These are phyloP conservation scores for Phoma sp. DNA, from an alignment of 2,329 filamentous ascomycete species.

Conservation along the genomic window DNA sequence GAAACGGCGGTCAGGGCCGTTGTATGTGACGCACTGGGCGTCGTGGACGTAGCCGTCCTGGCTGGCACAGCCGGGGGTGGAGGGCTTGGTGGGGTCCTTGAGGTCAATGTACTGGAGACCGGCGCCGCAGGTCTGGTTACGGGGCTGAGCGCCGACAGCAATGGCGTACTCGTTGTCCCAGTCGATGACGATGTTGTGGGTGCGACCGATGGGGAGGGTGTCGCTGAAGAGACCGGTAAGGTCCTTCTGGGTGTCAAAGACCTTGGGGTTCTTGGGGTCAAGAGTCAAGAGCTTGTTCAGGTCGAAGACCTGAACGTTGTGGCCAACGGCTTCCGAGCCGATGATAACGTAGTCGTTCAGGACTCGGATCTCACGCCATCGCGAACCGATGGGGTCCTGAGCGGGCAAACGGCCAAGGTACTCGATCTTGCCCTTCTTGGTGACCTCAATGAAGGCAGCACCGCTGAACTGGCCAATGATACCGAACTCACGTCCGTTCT, in stretches of 20 bases:
- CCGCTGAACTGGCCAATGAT: constrained; percentile 63
- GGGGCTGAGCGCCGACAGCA: constrained; percentile 43
- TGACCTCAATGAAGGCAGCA: constrained; percentile 61
- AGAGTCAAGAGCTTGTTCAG: constrained; percentile 57
- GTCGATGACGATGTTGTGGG: constrained; percentile 51
- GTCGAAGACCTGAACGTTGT: constrained; percentile 57
- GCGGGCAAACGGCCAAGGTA: constrained; percentile 61
- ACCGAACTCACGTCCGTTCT: constrained; percentile 61
- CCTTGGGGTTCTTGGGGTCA: constrained; percentile 41
- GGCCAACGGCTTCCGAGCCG: constrained; percentile 55
- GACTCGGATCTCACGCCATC: constrained; percentile 61
- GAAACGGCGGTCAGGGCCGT: constrained; percentile 59
- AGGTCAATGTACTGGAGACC: constrained; percentile 67
- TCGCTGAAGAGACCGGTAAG: constrained; percentile 38
- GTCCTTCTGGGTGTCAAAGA: constrained; percentile 40
- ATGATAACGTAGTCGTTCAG: constrained; percentile 56
- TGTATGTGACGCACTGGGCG: constrained; percentile 65
- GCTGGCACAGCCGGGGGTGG: constrained; percentile 59
- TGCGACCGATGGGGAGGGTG: constrained; percentile 39
- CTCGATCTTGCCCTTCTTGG: constrained; percentile 56
- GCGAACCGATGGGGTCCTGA: constrained; percentile 52
- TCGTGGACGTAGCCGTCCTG: constrained; percentile 68
- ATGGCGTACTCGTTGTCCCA: constrained; percentile 45
- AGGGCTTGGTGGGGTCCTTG: constrained; percentile 61
- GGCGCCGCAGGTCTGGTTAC: constrained; percentile 53